A percentile compares a stretch with the other conserved stretches of the same genome.
These are phyloP conservation scores for Lepidium campestre DNA, from an alignment of 441 rosid species.

Conservation along the genomic window DNA sequence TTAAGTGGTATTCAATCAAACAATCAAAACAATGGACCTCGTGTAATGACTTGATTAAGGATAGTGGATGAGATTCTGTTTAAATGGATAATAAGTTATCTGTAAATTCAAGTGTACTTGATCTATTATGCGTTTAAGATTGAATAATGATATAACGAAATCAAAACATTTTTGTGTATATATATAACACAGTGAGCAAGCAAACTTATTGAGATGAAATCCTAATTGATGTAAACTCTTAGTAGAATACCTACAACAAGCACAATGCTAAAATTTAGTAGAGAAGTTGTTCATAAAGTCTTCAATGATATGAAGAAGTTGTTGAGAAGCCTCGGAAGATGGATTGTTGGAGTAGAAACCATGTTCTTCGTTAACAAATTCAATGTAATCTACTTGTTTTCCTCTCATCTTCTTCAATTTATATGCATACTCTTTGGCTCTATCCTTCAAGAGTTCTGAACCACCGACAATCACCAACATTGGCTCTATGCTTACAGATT, in stretches of 20 bases:
- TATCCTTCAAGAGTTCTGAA: slow-evolving; percentile 58
- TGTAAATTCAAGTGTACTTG: neutral
- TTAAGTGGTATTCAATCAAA: no score
- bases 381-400: slow-evolving; percentile 46
- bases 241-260: neutral
- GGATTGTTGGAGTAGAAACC: slow-evolving; percentile 67
- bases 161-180: neutral
- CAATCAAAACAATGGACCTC: no score
- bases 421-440: slow-evolving; percentile 59
- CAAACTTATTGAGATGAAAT: neutral
- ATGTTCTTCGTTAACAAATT: slow-evolving; percentile 62
- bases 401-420: slow-evolving; percentile 46
- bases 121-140: neutral
- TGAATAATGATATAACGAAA: neutral
- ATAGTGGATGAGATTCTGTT: neutral
- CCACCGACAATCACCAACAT: slow-evolving; percentile 63
- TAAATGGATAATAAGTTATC: neutral
- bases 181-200: neutral
- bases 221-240: neutral
- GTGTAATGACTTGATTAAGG: neutral
- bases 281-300: slow-evolving; percentile 41
- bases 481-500: slow-evolving; percentile 41
- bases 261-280: slow-evolving; percentile 5
- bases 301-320: slow-evolving; percentile 36
- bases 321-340: slow-evolving; percentile 35